These are phyloP conservation scores for Daldinia caldariorum DNA, from an alignment of 495 filamentous ascomycete species.

Conservation along the genomic window DNA sequence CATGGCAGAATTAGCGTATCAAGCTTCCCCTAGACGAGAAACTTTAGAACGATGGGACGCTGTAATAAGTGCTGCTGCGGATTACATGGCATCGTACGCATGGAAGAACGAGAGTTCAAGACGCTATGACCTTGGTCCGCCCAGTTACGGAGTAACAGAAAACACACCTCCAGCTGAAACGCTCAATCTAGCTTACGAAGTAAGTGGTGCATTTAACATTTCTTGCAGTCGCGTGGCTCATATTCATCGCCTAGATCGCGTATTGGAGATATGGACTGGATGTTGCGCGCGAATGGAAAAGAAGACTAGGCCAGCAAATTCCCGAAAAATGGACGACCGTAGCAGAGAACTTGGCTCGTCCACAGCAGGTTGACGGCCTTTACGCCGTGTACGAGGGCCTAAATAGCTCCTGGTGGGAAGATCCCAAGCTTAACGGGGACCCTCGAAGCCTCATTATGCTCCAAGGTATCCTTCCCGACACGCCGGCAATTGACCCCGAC, in stretches of 20 bases:
- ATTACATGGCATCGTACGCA: slow-evolving; percentile 56
- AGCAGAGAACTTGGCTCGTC: slow-evolving; percentile 49
- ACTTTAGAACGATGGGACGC: slow-evolving; percentile 53
- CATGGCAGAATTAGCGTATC: slow-evolving; percentile 55
- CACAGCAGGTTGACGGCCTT: slow-evolving; percentile 48
- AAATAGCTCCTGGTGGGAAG: slow-evolving; percentile 52
- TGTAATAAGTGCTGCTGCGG: slow-evolving; percentile 49
- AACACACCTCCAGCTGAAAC: slow-evolving; percentile 53
- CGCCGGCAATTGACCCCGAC: slow-evolving; percentile 46
- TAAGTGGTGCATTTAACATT: not conserved
- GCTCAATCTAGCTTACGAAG: slow-evolving; percentile 50
- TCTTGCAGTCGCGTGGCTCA: not conserved
- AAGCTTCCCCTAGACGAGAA: slow-evolving; percentile 44
- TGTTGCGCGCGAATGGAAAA: slow-evolving; percentile 47
- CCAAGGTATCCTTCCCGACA: slow-evolving; percentile 51
- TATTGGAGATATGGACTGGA: slow-evolving; percentile 61
- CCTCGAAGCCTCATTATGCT: slow-evolving; percentile 54
- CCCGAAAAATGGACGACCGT: slow-evolving; percentile 51
- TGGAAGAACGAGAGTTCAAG: slow-evolving; percentile 53
- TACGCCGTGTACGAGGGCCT: slow-evolving; percentile 55
- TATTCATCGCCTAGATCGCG: slow-evolving; percentile 45
- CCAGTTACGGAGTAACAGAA: slow-evolving; percentile 55
- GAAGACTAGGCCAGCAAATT: slow-evolving; percentile 45
- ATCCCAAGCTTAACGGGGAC: slow-evolving; percentile 48
- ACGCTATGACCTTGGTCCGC: slow-evolving; percentile 55